Percentiles rank a stretch among this genome's conserved stretches.
These are phyloP conservation scores for Cenchrus fungigraminus DNA, from an alignment of 176 grass and related monocot genomes.

Conservation along the genomic window DNA sequence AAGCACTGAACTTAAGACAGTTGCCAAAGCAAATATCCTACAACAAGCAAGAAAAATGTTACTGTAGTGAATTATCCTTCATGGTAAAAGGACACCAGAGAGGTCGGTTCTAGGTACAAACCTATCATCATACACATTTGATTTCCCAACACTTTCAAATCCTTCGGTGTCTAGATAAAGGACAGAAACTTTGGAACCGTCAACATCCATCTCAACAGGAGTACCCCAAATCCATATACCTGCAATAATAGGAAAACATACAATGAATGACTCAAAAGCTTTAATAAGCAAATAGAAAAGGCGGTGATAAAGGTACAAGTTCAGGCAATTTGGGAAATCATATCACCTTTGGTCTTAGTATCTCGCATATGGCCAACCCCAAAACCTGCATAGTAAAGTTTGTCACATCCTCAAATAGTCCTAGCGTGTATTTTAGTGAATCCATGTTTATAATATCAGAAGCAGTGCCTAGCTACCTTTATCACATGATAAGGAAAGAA, in stretches of 20 bases:
- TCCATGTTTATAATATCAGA: slow-evolving; percentile 11
- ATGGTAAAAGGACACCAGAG: slow-evolving; percentile 8
- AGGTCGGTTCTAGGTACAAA: slow-evolving; percentile 40
- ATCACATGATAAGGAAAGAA: slow-evolving; percentile 91
- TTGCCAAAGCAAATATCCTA: slow-evolving; percentile 99
- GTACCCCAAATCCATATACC: slow-evolving; percentile 99
- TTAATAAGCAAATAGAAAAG: slow-evolving; percentile 22
- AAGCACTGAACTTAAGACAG: slow-evolving; percentile 97
- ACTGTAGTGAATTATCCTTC: background rate
- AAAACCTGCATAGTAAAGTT: slow-evolving; percentile 70
- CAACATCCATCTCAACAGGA: slow-evolving; percentile 81
- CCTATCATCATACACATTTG: slow-evolving; percentile 99
- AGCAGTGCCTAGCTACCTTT: slow-evolving; percentile 76
- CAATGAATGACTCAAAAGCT: background rate
- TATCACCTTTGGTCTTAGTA: slow-evolving; percentile 96
- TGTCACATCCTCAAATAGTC: background rate
- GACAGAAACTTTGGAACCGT: slow-evolving; percentile 94
- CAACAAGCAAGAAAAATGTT: background rate
- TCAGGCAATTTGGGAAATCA: background rate
- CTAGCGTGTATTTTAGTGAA: background rate
- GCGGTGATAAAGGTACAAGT: slow-evolving; percentile 6
- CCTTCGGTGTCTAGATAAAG: slow-evolving; percentile 98
- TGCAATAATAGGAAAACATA: slow-evolving; percentile 43
- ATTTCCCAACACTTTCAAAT: slow-evolving; percentile 99
- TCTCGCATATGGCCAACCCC: slow-evolving; percentile 99